Base-by-base conservation (phyloP, 306 rosid genomes). In the Quercus alba region DNA sequence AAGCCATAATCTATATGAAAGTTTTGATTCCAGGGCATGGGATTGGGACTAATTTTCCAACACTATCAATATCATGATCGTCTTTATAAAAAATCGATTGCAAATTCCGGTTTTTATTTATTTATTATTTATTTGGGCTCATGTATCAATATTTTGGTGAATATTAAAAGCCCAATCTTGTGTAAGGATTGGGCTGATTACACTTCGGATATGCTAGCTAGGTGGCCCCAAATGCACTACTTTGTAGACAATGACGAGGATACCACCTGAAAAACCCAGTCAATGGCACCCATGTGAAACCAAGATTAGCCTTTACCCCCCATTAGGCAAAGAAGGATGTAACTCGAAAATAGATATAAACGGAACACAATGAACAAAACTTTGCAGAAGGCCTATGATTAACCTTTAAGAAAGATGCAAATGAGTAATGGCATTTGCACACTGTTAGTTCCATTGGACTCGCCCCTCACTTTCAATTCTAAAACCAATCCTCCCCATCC, bases 401-500 rank as follows among this genome's bases (percentile, higher is more conserved):
- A 41, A 81, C 19, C 66, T 84, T 86, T 69, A 81, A 72, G 35
- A 74, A 80, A 63, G 77, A 59, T 55, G 86, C 80, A 86, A 84
- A 85, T 81, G 86, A 83, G 90, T 44, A 85, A 75, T 38, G 89
- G 87, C 95, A 86, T 85, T 89, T 87, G 91, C 89, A 84, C 84
- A 85, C 88, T 86, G 92, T 83, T 86, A 81, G 88, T 86, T 84
- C 92, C 80, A 90, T 76, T 82, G 94, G 90, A 82, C 72, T 81
- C 81, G 2, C 84, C 75, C 71, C 81, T 68, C 55, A 26, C 80
- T 79, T 79, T 74, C 49, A 38, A 79, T 51, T 59, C 82, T 58
- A 82, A 41, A 82, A 82, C 86, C 86, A 46, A 74, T 70, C 82
- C 77, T 23, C 30, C 78, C 72, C 70, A 85, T 72, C 70, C 76